A percentile compares a stretch with the other conserved stretches of the same genome.
phyloP scores from a whole-genome alignment of 2,329 filamentous ascomycete genomes.

The Aureobasidium zeae region DNA sequence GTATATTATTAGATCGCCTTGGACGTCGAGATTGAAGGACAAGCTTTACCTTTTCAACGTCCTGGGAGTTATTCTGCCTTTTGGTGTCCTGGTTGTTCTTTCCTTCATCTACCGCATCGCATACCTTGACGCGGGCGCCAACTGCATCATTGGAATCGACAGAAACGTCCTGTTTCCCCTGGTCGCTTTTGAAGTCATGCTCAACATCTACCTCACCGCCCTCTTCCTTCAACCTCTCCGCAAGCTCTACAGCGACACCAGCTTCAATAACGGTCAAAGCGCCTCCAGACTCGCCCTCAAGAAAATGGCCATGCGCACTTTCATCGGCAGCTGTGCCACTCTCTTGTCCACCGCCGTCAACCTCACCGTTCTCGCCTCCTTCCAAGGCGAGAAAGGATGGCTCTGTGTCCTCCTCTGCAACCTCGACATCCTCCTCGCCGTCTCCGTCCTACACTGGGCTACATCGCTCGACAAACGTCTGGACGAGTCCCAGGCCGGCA shows the following conservation, averaged over 20 bases:
- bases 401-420: constrained; percentile 11
- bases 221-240: constrained; percentile 3
- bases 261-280: not conserved
- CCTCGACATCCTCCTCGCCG: constrained; percentile 2
- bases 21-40: not conserved
- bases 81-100: not conserved
- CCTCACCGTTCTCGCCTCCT: constrained; percentile 1
- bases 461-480: not conserved
- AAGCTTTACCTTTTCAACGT: constrained; percentile 12
- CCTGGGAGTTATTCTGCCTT: not conserved
- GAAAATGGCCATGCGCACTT: constrained; percentile 9
- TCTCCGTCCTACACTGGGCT: not conserved
- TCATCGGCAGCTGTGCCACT: not conserved
- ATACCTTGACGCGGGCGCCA: not conserved
- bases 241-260: not conserved
- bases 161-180: not conserved
- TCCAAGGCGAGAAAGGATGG: constrained; percentile 5
- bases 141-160: constrained; percentile 5
- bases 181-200: not conserved
- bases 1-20: not conserved
- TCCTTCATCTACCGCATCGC: constrained; percentile 5
- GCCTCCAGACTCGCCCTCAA: not conserved
- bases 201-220: constrained; percentile 7
- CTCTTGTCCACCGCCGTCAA: not conserved
- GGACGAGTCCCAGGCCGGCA: too few species aligned